Evolutionary conservation across 805 yeast species (phyloP).

Genomic region (Clavispora fructus): DNA sequence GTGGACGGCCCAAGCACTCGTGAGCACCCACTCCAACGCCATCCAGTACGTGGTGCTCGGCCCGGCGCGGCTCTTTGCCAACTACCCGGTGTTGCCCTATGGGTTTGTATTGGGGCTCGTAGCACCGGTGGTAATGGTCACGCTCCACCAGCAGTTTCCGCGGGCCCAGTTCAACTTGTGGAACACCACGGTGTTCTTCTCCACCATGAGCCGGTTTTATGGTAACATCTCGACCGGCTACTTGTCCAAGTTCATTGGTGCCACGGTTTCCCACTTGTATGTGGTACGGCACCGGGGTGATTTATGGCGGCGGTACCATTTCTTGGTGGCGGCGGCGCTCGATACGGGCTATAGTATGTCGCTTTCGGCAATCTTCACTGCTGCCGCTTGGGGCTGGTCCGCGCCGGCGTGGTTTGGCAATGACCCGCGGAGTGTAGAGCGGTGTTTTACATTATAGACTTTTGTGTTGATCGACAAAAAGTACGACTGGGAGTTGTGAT

Average conservation of each 20-base stretch:
- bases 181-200: conserved; percentile 46
- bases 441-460: conserved; percentile 32
- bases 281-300: conserved; percentile 33
- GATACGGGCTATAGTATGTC: conserved; percentile 47
- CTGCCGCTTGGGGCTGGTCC: conserved; percentile 21
- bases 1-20: conserved; percentile 46
- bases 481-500: too few species aligned
- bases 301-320: conserved; percentile 41
- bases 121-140: conserved; percentile 31
- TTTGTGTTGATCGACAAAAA: too few species aligned
- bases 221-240: conserved; percentile 48
- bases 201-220: conserved; percentile 43
- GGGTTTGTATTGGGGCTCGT: conserved; percentile 40
- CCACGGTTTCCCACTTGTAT: conserved; percentile 44
- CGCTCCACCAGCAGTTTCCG: conserved; percentile 24
- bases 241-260: conserved; percentile 43
- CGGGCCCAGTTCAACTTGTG: conserved; percentile 26
- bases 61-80: conserved; percentile 38
- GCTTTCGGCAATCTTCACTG: conserved; percentile 32
- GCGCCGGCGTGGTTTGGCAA: conserved; percentile 51
- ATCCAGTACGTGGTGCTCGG: conserved; percentile 49
- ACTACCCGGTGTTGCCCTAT: conserved; percentile 39
- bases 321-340: conserved; percentile 46
- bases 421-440: conserved; percentile 36
- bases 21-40: conserved; percentile 42